Base-by-base conservation (phyloP, 1,284 basidiomycete genomes). In the Puccinia polysora region DNA sequence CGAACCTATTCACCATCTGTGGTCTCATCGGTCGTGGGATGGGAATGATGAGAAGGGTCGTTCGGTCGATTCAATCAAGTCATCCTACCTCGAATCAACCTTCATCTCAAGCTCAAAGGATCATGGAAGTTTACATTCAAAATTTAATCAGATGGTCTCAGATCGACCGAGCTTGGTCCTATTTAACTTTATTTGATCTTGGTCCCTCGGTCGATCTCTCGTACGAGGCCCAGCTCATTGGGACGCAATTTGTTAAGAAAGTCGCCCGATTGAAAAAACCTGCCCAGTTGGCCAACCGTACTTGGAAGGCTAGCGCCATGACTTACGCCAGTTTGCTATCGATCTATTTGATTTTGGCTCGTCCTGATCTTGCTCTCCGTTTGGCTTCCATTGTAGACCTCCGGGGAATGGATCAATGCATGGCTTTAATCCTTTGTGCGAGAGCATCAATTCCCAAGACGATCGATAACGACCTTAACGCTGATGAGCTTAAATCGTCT, bases 1-100 rank as follows among this genome's bases (percentile, higher is more conserved):
- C 40, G 7, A 47, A 47, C 38, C 43, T 62, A 1, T 62, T 62
- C 43, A 47, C 12, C 8, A 8, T 47, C 43, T 62, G 59, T 40
- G 40, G 43, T 7, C 38, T 47, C 28, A 47, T 62, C 59, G 59
- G 59, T 30, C 23, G 59, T 4, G 59, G 59, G 1, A 62, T 62
- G 59, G 59, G 59, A 4, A 47, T 62, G 59, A 62, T 62, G 59
- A 47, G 59, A 23, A 45, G 59, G 20, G 43, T 62, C 59, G 32
- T 62, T 25, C 32, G n/a, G 25, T 6, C 15, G 7, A 20, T 28
- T 43, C 40, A 43, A 43, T 8, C 8, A 43, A 43, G 8, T 43
- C 34, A 20, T 28, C 38, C 28, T 5, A 30, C 3, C 43, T n/a
- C n/a, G n/a, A 43, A 43, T 28, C 30, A 58, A 12, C 1, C 23